Percentiles rank a stretch among this genome's conserved stretches.
phyloP scores from a whole-genome alignment of 2,329 filamentous ascomycete genomes.

The Eurotiales sp. region DNA sequence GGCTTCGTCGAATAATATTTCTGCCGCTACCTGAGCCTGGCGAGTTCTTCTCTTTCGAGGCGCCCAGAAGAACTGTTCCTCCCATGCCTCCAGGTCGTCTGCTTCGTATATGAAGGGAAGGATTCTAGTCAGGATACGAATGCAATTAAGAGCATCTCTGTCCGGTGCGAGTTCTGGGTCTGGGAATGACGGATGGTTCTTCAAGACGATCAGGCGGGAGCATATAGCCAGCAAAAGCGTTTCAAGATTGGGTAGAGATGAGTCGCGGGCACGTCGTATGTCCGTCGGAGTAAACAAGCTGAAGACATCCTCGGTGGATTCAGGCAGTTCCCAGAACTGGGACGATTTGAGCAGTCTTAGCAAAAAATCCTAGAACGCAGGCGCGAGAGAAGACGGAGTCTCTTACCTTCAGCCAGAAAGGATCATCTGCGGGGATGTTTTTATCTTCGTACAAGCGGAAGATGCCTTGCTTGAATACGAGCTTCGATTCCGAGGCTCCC shows the following conservation, averaged over 20 bases:
- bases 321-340: slow-evolving; percentile 95
- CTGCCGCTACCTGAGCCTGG: slow-evolving; percentile 61
- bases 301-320: slow-evolving; percentile 94
- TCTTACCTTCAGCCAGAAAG: slow-evolving; percentile 87
- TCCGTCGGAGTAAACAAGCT: slow-evolving; percentile 87
- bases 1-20: slow-evolving; percentile 81
- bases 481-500: slow-evolving; percentile 98
- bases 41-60: slow-evolving; percentile 68
- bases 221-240: slow-evolving; percentile 80
- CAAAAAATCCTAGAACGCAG: neutral
- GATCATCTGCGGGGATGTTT: slow-evolving; percentile 79
- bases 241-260: slow-evolving; percentile 81
- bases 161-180: slow-evolving; percentile 79
- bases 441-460: slow-evolving; percentile 92
- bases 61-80: slow-evolving; percentile 90
- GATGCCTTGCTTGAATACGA: slow-evolving; percentile 98
- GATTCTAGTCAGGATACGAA: slow-evolving; percentile 82
- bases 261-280: slow-evolving; percentile 82
- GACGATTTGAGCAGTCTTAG: neutral
- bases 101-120: slow-evolving; percentile 90
- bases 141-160: slow-evolving; percentile 88
- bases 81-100: slow-evolving; percentile 77
- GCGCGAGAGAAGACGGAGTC: neutral
- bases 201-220: slow-evolving; percentile 75
- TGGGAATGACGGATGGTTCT: slow-evolving; percentile 87